Conservation (phyloP, 305 asterid genomes). For the Fraxinus greggii region DNA sequence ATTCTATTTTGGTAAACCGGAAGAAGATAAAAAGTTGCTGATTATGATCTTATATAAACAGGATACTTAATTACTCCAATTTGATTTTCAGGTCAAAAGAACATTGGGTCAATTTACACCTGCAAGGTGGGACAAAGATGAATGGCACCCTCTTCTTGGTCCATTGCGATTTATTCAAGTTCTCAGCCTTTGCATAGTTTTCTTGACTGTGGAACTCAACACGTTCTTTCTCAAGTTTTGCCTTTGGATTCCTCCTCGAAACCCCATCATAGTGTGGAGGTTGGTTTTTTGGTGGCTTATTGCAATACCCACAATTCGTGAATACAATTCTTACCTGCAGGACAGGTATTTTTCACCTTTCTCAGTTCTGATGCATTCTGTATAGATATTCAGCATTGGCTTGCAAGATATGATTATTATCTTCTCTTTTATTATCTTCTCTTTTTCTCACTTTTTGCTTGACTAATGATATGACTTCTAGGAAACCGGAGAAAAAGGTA, state of each 20-base stretch:
- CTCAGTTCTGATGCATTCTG: neutral
- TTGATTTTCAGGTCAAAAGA: conserved; percentile 65
- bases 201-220: conserved; percentile 91
- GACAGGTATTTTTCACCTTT: conserved; percentile 57
- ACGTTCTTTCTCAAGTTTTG: conserved; percentile 93
- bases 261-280: conserved; percentile 74
- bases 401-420: conserved; percentile 1
- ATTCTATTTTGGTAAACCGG: neutral
- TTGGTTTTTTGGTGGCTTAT: conserved; percentile 94
- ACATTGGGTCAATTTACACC: conserved; percentile 93
- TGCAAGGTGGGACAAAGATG: conserved; percentile 98
- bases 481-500: conserved; percentile 76
- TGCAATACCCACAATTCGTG: conserved; percentile 93
- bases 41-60: neutral
- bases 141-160: conserved; percentile 97
- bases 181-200: conserved; percentile 70
- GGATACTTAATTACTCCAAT: neutral
- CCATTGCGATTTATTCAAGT: conserved; percentile 92
- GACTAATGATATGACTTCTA: conserved; percentile 19
- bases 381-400: neutral
- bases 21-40: neutral
- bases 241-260: conserved; percentile 96
- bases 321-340: conserved; percentile 87
- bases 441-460: conserved; percentile 18
- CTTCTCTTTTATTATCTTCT: conserved; percentile 14